phyloP scores from a whole-genome alignment of 2,329 filamentous ascomycete genomes.

The Xylaria multiplex region DNA sequence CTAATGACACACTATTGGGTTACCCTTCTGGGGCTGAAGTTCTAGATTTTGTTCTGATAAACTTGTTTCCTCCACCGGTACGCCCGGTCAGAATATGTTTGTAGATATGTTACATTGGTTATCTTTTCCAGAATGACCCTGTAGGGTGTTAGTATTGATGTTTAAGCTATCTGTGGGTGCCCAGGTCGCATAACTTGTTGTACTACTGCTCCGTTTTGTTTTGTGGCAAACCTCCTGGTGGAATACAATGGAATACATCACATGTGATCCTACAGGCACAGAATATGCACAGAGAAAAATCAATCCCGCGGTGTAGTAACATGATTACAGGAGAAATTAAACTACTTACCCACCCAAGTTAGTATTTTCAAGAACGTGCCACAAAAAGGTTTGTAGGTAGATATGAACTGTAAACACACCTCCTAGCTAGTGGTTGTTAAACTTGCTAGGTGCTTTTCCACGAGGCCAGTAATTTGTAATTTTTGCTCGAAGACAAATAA shows the following conservation, averaged over 20 bases:
- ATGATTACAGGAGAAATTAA: background rate
- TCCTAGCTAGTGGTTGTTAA: background rate
- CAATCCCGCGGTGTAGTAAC: background rate
- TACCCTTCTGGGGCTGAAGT: background rate
- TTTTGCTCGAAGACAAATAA: background rate
- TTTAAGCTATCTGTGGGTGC: background rate
- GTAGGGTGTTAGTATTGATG: slow-evolving; percentile 16
- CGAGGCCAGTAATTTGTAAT: background rate
- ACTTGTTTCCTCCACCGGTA: background rate
- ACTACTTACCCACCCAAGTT: slow-evolving; percentile 2
- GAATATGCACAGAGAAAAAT: background rate
- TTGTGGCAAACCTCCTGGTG: background rate
- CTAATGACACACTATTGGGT: background rate
- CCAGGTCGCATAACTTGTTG: background rate
- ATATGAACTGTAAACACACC: background rate
- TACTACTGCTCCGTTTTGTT: slow-evolving; percentile 9
- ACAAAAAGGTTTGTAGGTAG: background rate
- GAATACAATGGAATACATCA: background rate
- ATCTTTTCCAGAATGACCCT: slow-evolving; percentile 18
- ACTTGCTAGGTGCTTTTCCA: background rate
- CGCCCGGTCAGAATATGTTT: background rate
- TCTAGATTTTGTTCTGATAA: background rate
- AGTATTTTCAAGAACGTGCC: background rate
- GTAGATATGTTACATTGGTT: slow-evolving; percentile 1
- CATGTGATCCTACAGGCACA: slow-evolving; percentile 4